These are phyloP conservation scores for Trifolium repens DNA, from an alignment of 306 rosid genomes.

Conservation along the genomic window DNA sequence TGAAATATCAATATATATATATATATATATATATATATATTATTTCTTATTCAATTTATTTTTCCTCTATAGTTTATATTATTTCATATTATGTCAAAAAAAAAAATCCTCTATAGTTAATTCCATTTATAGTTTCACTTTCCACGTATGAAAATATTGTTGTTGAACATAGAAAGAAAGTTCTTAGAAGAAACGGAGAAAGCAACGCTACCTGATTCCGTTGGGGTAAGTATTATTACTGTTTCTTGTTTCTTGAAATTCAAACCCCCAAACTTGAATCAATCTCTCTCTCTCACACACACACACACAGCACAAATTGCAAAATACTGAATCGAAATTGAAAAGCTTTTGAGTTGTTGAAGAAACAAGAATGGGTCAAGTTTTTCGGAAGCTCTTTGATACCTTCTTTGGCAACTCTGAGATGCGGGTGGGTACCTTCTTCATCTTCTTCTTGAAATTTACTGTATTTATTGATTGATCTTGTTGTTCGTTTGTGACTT, in stretches of 20 bases:
- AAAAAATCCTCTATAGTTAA: too few relatives aligned
- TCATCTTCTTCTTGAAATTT: not conserved
- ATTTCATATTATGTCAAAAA: too few relatives aligned
- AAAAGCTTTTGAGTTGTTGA: too few relatives aligned
- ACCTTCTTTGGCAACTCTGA: conserved; percentile 57
- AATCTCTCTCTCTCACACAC: not conserved
- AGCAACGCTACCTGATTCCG: conserved; percentile 2
- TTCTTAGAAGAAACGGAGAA: not conserved
- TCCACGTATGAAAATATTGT: not conserved
- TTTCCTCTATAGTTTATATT: too few relatives aligned
- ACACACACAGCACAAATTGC: too few relatives aligned
- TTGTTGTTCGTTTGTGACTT: not conserved
- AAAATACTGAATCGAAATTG: too few relatives aligned
- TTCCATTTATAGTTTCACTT: too few relatives aligned
- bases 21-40: too few relatives aligned
- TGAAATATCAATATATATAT: too few relatives aligned
- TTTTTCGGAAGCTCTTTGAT: conserved; percentile 61
- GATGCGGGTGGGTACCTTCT: conserved; percentile 44
- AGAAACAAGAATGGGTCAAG: conserved; percentile 55
- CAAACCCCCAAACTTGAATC: not conserved
- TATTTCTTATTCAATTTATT: too few relatives aligned
- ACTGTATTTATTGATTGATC: conserved; percentile 32
- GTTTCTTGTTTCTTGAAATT: not conserved
- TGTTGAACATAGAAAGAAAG: not conserved
- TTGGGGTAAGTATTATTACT: not conserved